phyloP scores from a whole-genome alignment of 2,329 filamentous ascomycete species.

The Macrophomina pseudophaseolina region DNA sequence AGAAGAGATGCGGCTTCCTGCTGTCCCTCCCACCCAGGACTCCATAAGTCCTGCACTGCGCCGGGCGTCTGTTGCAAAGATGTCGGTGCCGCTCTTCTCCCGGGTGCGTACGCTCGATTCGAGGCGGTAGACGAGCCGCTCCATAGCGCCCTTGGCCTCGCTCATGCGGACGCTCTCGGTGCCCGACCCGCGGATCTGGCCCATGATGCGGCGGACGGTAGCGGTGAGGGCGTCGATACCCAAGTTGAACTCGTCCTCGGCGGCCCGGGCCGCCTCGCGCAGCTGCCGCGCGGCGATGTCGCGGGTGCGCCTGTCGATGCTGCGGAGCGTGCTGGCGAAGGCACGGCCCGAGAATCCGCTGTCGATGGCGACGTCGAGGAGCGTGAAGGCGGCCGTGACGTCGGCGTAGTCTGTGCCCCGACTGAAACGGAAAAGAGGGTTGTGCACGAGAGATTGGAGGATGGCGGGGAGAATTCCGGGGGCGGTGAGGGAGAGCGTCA shows the following conservation, averaged over 20 bases:
- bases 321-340: slow-evolving; percentile 32
- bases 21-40: slow-evolving; percentile 1
- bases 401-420: slow-evolving; percentile 69
- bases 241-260: slow-evolving; percentile 66
- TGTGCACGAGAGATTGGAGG: slow-evolving; percentile 36
- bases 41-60: slow-evolving; percentile 12
- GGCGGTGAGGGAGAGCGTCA: slow-evolving; percentile 36
- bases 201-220: slow-evolving; percentile 32
- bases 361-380: slow-evolving; percentile 78
- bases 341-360: slow-evolving; percentile 54
- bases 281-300: slow-evolving; percentile 20
- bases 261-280: slow-evolving; percentile 25
- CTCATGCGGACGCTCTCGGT: slow-evolving; percentile 70
- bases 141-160: slow-evolving; percentile 76
- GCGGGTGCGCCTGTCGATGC: slow-evolving; percentile 32
- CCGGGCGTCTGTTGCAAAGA: slow-evolving; percentile 1
- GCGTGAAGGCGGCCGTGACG: slow-evolving; percentile 67
- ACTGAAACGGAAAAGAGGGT: slow-evolving; percentile 58
- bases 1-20: background rate
- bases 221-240: slow-evolving; percentile 70
- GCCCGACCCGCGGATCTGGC: slow-evolving; percentile 56
- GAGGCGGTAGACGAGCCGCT: slow-evolving; percentile 76
- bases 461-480: slow-evolving; percentile 33
- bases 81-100: slow-evolving; percentile 18
- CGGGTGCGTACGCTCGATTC: slow-evolving; percentile 44